Percentiles rank a stretch among this genome's conserved stretches.
phyloP scores from a whole-genome alignment of 177 flowering plant genomes.

The Vitis hybrid region DNA sequence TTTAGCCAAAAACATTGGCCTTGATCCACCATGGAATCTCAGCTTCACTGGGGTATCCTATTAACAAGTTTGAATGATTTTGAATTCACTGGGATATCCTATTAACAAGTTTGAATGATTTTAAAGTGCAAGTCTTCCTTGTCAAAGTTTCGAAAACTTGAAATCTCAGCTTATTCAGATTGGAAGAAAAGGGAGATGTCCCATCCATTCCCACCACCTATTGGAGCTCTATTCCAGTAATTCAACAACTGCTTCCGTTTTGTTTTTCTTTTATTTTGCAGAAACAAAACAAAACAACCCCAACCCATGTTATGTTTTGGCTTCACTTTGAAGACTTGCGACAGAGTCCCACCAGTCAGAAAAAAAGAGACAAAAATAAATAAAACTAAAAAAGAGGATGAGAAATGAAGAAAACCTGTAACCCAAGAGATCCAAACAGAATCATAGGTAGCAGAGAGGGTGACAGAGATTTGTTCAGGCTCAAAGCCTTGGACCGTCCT shows the following conservation, averaged over 20 bases:
- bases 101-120: not conserved
- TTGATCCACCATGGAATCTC: not conserved
- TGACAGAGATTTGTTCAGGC: conserved; percentile 77
- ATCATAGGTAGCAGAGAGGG: conserved; percentile 56
- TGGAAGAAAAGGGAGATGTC: too few species aligned
- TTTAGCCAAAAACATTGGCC: not conserved
- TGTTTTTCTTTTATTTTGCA: too few species aligned
- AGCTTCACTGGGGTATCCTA: too few species aligned
- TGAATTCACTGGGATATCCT: not conserved
- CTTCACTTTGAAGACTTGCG: too few species aligned
- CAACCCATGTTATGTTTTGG: too few species aligned
- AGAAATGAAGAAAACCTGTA: conserved; percentile 42
- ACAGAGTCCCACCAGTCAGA: too few species aligned
- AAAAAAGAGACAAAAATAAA: too few species aligned
- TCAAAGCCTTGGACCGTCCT: conserved; percentile 45
- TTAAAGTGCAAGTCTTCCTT: not conserved
- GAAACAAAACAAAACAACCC: not conserved
- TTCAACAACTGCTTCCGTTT: too few species aligned
- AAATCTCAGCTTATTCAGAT: not conserved
- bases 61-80: not conserved
- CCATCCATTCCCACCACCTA: too few species aligned
- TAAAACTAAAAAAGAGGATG: not conserved
- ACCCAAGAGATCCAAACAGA: conserved; percentile 89
- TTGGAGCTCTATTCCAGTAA: too few species aligned
- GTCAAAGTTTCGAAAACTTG: not conserved